A percentile compares a stretch with the other conserved stretches of the same genome.
phyloP scores from a whole-genome alignment of 2,329 filamentous ascomycete species.

The Incumbomyces lentus region DNA sequence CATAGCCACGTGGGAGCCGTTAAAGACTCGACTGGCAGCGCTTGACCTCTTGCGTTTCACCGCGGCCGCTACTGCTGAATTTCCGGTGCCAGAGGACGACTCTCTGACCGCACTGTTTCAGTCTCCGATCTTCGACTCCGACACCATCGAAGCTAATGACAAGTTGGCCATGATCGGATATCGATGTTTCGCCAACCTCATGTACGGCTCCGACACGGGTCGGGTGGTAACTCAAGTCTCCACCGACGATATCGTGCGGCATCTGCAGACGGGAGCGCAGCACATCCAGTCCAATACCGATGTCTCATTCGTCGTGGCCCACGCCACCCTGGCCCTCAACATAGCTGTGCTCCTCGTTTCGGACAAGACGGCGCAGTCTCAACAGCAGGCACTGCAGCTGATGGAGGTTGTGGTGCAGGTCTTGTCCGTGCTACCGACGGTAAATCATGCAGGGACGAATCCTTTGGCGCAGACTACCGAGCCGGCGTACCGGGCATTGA shows the following conservation, averaged over 20 bases:
- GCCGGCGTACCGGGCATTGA: conserved; percentile 69
- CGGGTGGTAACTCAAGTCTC: conserved; percentile 47
- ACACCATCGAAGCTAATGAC: conserved; percentile 62
- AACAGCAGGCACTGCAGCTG: conserved; percentile 39
- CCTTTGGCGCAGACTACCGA: conserved; percentile 63
- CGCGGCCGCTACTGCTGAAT: conserved; percentile 54
- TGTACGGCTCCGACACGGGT: conserved; percentile 59
- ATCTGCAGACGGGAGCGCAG: conserved; percentile 54
- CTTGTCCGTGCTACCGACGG: conserved; percentile 30
- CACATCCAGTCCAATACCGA: conserved; percentile 43
- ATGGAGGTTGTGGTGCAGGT: conserved; percentile 54
- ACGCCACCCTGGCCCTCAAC: conserved; percentile 76
- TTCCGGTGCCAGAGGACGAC: conserved; percentile 49
- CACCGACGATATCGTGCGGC: conserved; percentile 48
- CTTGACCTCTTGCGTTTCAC: conserved; percentile 82
- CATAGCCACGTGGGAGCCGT: conserved; percentile 63
- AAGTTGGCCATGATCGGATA: conserved; percentile 64
- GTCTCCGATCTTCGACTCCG: conserved; percentile 47
- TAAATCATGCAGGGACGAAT: conserved; percentile 14
- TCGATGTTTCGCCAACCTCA: conserved; percentile 73
- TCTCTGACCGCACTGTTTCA: conserved; percentile 46
- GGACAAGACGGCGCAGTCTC: conserved; percentile 33
- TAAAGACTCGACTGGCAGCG: conserved; percentile 66
- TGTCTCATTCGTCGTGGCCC: conserved; percentile 71
- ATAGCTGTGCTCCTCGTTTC: conserved; percentile 61